phyloP scores from a whole-genome alignment of 768 basidiomycete species.

The Podaxis sp. region DNA sequence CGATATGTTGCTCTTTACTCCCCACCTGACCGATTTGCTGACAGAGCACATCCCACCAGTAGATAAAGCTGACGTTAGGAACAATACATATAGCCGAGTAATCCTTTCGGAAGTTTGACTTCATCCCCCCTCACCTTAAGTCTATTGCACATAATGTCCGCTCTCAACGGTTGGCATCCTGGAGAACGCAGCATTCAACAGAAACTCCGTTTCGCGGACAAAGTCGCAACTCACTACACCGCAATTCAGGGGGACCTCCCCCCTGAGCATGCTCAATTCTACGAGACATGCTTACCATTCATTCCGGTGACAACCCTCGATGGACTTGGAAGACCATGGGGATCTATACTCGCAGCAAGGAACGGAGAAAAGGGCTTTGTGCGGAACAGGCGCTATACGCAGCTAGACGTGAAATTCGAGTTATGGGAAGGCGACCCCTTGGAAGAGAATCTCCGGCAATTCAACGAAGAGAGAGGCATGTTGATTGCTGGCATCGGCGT shows the following conservation, averaged over 20 bases:
- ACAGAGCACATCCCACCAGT: neutral
- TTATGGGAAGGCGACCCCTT: constrained; percentile 61
- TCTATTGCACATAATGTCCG: constrained; percentile 19
- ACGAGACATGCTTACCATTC: constrained; percentile 50
- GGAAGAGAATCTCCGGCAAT: constrained; percentile 30
- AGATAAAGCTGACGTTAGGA: neutral
- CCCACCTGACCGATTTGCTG: neutral
- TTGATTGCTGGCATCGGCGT: constrained; percentile 61
- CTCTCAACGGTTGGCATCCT: constrained; percentile 46
- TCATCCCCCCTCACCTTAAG: neutral
- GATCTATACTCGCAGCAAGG: constrained; percentile 48
- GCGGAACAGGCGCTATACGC: constrained; percentile 31
- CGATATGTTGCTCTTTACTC: too few species aligned
- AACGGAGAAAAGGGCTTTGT: constrained; percentile 50
- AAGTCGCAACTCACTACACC: constrained; percentile 28
- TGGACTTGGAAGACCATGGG: constrained; percentile 52
- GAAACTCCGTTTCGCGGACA: constrained; percentile 42
- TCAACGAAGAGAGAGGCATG: constrained; percentile 22
- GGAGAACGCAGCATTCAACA: constrained; percentile 54
- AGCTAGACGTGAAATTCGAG: constrained; percentile 37
- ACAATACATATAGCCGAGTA: neutral
- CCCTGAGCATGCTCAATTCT: constrained; percentile 48
- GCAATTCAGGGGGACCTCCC: constrained; percentile 47
- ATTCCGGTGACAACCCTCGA: constrained; percentile 60
- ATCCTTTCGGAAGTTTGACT: constrained; percentile 34